phyloP scores from a whole-genome alignment of 371 early-diverging fungal genomes.

The Coemansia sp. region DNA sequence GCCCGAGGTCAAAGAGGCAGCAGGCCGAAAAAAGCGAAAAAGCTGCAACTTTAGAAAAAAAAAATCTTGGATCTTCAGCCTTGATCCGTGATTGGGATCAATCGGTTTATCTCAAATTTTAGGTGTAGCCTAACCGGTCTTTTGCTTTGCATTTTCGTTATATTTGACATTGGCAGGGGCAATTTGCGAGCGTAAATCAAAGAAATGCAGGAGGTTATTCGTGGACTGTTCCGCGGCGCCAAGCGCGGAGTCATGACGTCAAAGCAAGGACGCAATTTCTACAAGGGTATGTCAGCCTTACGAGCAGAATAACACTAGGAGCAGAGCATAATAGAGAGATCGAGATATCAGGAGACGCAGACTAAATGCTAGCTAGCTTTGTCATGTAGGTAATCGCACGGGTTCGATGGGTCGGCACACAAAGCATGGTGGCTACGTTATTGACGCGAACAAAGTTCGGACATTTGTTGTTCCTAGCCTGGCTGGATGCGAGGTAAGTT shows the following conservation, averaged over 20 bases:
- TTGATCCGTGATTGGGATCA: neutral
- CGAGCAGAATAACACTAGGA: neutral
- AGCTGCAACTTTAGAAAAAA: neutral
- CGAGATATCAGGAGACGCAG: neutral
- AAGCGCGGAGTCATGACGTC: slow-evolving; percentile 72
- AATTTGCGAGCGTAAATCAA: neutral
- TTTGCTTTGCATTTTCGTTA: neutral
- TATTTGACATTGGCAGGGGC: neutral
- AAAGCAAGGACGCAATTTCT: slow-evolving; percentile 79
- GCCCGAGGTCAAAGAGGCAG: neutral
- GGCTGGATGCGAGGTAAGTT: slow-evolving; percentile 63
- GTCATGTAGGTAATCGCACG: slow-evolving; percentile 66
- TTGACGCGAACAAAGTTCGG: slow-evolving; percentile 74
- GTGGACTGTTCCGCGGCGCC: slow-evolving; percentile 71
- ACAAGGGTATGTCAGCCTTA: slow-evolving; percentile 63
- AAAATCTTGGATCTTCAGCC: neutral
- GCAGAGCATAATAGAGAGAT: neutral
- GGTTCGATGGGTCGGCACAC: slow-evolving; percentile 85
- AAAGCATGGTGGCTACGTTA: slow-evolving; percentile 70
- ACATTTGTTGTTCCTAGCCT: slow-evolving; percentile 80
- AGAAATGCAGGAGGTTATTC: slow-evolving; percentile 70
- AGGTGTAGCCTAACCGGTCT: neutral
- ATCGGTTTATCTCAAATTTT: neutral
- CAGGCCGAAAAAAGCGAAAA: neutral
- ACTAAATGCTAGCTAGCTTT: neutral